These are phyloP conservation scores for Zangia roseola DNA, from an alignment of 768 basidiomycete genomes.

Conservation along the genomic window DNA sequence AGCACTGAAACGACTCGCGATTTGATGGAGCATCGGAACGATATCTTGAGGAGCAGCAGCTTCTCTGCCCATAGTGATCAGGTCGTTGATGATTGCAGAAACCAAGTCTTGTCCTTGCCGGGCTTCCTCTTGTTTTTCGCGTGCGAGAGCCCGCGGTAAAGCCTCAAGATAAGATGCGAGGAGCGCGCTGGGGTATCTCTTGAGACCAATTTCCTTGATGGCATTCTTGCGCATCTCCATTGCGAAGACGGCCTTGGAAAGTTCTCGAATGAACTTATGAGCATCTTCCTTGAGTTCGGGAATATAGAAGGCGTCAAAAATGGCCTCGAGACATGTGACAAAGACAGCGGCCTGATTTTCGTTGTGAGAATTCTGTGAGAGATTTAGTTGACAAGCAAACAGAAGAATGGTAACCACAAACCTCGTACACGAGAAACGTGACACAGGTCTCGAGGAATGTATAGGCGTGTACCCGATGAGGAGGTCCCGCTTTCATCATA, in stretches of 20 bases:
- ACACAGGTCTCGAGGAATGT: constrained; percentile 69
- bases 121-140: constrained; percentile 60
- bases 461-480: constrained; percentile 55
- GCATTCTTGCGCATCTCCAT: constrained; percentile 66
- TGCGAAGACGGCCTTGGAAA: constrained; percentile 71
- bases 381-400: constrained; percentile 2
- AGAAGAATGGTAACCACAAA: constrained; percentile 30
- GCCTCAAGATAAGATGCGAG: constrained; percentile 78
- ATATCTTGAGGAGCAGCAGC: constrained; percentile 54
- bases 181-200: constrained; percentile 55
- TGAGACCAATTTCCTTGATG: constrained; percentile 49
- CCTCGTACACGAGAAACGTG: constrained; percentile 74
- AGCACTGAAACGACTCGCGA: constrained; percentile 79
- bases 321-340: constrained; percentile 63
- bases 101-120: constrained; percentile 61
- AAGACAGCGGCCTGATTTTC: constrained; percentile 78
- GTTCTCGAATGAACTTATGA: constrained; percentile 62
- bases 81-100: constrained; percentile 59
- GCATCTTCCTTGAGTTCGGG: constrained; percentile 70
- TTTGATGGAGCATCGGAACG: constrained; percentile 70
- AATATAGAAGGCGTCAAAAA: constrained; percentile 74
- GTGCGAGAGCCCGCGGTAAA: constrained; percentile 71
- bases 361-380: constrained; percentile 60
- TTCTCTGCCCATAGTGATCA: constrained; percentile 54
- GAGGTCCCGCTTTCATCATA: constrained; percentile 46